Evolutionary conservation across 305 asterid genomes (phyloP).

Genomic region (Solanum hybrid): DNA sequence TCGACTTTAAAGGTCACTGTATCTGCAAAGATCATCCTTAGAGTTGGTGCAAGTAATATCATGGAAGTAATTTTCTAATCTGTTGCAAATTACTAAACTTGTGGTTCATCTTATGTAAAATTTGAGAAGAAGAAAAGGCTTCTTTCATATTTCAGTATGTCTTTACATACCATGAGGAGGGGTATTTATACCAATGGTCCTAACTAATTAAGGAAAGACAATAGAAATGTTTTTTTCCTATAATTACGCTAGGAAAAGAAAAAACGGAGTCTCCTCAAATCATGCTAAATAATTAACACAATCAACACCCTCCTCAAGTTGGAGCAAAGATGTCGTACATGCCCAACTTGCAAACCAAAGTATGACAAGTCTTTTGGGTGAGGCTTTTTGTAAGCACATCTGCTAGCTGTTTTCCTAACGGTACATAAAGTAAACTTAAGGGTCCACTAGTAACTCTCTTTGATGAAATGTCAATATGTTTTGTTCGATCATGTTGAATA

Average conservation of each 20-base stretch:
- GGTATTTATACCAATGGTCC: background rate
- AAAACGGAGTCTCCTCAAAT: background rate
- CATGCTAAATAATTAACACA: background rate
- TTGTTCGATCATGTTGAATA: background rate
- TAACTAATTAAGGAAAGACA: background rate
- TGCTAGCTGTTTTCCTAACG: background rate
- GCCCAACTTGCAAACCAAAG: background rate
- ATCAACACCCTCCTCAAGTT: background rate
- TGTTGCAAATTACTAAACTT: background rate
- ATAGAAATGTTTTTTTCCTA: background rate
- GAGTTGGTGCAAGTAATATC: background rate
- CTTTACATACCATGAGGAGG: background rate
- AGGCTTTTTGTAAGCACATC: background rate
- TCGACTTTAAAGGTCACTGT: background rate
- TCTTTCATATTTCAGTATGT: background rate
- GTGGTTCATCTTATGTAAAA: background rate
- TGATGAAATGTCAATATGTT: background rate
- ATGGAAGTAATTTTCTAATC: background rate
- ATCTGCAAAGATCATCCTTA: background rate
- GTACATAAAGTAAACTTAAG: background rate
- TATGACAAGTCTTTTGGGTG: background rate
- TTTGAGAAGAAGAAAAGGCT: background rate
- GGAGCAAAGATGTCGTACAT: background rate
- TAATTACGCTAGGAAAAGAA: background rate
- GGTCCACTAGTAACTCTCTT: background rate